These are phyloP conservation scores for Glaciozyma antarctica DNA, from an alignment of 768 basidiomycete species.

Conservation along the genomic window DNA sequence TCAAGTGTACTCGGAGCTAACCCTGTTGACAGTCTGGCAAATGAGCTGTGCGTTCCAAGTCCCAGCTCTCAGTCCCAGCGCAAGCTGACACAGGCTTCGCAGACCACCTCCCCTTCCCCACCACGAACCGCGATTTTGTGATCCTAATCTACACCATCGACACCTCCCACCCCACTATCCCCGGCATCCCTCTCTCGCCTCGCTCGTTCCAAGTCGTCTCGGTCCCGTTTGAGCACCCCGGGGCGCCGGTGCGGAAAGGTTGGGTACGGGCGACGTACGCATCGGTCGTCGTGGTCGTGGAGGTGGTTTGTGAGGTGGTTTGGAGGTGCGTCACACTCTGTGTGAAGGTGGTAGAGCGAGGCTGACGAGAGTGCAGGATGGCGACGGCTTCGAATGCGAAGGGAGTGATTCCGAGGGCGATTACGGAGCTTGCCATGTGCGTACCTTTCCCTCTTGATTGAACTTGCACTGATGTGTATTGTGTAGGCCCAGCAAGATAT, in stretches of 20 bases:
- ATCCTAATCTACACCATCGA: conserved; percentile 15
- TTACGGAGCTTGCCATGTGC: conserved; percentile 36
- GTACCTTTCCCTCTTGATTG: background rate
- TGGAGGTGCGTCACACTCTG: conserved; percentile 36
- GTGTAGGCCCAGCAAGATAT: too few species aligned
- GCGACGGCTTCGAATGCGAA: conserved; percentile 8
- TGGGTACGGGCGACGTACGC: conserved; percentile 38
- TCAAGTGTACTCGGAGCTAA: background rate
- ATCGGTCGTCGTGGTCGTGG: conserved; percentile 36
- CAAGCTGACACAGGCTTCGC: conserved; percentile 32
- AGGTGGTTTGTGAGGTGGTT: conserved; percentile 30
- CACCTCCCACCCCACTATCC: background rate
- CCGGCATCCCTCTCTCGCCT: background rate
- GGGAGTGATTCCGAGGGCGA: conserved; percentile 37
- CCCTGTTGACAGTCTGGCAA: conserved; percentile 13
- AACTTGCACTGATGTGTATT: too few species aligned
- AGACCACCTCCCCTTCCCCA: conserved; percentile 37
- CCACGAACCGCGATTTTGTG: conserved; percentile 32
- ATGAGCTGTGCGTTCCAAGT: conserved; percentile 7
- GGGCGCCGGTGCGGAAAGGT: conserved; percentile 21
- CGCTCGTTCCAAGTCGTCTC: conserved; percentile 34
- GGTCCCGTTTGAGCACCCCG: conserved; percentile 37
- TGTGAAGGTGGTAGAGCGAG: too few species aligned
- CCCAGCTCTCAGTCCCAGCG: background rate
- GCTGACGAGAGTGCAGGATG: conserved; percentile 4